Evolutionary conservation across 495 filamentous ascomycete species (phyloP), one percentile per base, ranked within the genome.

Genomic region (Podospora fimiseda): DNA sequence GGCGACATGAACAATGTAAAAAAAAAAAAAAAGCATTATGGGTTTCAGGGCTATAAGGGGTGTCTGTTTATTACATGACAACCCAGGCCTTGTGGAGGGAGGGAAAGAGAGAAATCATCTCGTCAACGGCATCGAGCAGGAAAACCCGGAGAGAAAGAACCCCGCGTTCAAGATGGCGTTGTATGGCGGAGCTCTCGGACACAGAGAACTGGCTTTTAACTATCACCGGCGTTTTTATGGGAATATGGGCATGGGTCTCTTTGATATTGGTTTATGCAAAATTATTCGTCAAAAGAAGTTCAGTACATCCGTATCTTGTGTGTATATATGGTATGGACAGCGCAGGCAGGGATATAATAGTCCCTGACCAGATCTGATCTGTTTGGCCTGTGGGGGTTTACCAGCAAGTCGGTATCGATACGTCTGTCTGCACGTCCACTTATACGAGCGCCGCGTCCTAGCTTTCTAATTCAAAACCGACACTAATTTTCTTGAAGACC

Each of bases 211-310:
- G 59, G 60, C 60, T 47, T 59, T 52, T n/a, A n/a, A n/a, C n/a
- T n/a, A n/a, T n/a, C 46, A 60, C 39, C 42, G 62, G 63, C 60
- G 63, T 65, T 65, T 48, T 48, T 11, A n/a, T n/a, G n/a, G 33
- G 53, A 47, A 38, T 6, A 55, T 47, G 62, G 60, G 16, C 50
- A 60, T 49, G 58, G 62, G 51, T 55, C 36, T 50, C 44, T 59
- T 56, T 40, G 47, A 63, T 56, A 44, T 23, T 57, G 27, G 27
- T 60, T 24, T 22, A 19, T 44, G 50, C 50, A 46, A 44, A 53
- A 49, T 38, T 45, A 15, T 47, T 38, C 43, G 45, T 43, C 50
- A 41, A 13, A 39, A 41, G 43, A 38, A 20, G n/a, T n/a, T n/a
- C n/a, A n/a, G n/a, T n/a, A n/a, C n/a, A n/a, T n/a, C n/a, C n/a